Conservation (phyloP, 2,329 filamentous ascomycete genomes). For the Xylariaceae sp. region DNA sequence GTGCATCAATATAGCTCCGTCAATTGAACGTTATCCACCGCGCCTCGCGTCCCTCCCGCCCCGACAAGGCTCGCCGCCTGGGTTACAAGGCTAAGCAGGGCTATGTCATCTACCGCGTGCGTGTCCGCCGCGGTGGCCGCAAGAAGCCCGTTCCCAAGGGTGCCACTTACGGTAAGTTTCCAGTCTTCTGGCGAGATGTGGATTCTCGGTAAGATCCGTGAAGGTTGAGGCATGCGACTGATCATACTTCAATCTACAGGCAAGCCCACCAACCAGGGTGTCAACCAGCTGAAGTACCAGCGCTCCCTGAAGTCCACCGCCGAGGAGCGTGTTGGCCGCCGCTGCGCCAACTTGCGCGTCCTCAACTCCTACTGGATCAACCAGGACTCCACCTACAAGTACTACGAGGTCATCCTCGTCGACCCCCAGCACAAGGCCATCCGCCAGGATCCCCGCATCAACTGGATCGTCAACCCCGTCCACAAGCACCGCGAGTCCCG, state of each 20-base stretch:
- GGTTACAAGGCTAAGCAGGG: constrained; percentile 99
- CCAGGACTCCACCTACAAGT: constrained; percentile 99
- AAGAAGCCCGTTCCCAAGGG: constrained; percentile 96
- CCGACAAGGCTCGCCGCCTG: constrained; percentile 99
- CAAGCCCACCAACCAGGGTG: constrained; percentile 99
- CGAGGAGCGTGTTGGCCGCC: constrained; percentile 99
- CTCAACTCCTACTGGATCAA: constrained; percentile 99
- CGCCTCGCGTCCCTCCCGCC: constrained; percentile 93
- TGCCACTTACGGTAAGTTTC: constrained; percentile 87
- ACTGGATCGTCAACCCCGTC: constrained; percentile 99
- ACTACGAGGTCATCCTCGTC: constrained; percentile 99
- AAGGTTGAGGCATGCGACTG: constrained; percentile 4
- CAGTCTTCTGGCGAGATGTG: too few species aligned
- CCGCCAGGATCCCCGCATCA: constrained; percentile 97
- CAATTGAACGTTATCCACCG: constrained; percentile 99
- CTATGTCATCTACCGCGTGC: constrained; percentile 99
- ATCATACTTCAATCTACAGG: constrained; percentile 48
- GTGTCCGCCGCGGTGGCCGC: constrained; percentile 96
- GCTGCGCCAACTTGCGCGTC: constrained; percentile 97
- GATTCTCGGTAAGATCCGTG: neutral
- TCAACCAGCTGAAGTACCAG: constrained; percentile 99
- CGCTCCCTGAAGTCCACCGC: constrained; percentile 95
- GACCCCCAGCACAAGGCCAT: constrained; percentile 99
- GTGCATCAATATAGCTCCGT: constrained; percentile 99
- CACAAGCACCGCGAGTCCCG: constrained; percentile 99